phyloP scores from a whole-genome alignment of 768 basidiomycete genomes.

The Leccinum truebloodii region DNA sequence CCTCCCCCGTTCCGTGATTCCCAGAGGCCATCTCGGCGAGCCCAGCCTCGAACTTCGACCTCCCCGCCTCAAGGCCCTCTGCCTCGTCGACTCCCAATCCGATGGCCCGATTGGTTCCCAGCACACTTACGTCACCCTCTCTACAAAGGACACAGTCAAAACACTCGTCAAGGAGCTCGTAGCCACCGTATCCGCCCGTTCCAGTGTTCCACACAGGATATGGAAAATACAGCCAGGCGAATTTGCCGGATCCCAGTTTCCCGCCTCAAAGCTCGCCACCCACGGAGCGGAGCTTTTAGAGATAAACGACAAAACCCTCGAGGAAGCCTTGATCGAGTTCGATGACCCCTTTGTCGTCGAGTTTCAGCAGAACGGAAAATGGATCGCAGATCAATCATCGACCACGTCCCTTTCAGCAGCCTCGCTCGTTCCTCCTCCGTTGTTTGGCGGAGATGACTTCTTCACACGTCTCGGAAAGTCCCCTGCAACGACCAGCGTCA shows the following conservation, averaged over 20 bases:
- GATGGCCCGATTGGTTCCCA: constrained; percentile 31
- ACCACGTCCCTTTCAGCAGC: constrained; percentile 8
- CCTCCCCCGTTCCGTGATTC: constrained; percentile 68
- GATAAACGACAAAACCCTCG: constrained; percentile 48
- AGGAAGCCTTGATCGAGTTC: constrained; percentile 55
- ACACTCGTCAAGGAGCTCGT: constrained; percentile 44
- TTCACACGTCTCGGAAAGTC: constrained; percentile 46
- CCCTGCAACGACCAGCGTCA: constrained; percentile 22
- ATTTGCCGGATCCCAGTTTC: constrained; percentile 31
- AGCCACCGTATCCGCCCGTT: constrained; percentile 35
- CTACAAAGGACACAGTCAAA: constrained; percentile 51
- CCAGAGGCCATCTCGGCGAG: constrained; percentile 51
- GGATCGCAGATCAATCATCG: constrained; percentile 50
- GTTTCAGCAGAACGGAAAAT: constrained; percentile 55
- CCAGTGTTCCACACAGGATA: constrained; percentile 49
- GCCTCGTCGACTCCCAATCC: constrained; percentile 35
- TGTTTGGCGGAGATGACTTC: constrained; percentile 60
- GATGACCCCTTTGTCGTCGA: constrained; percentile 82
- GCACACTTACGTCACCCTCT: constrained; percentile 45
- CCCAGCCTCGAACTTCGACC: constrained; percentile 72
- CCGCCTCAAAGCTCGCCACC: constrained; percentile 26
- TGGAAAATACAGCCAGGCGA: constrained; percentile 57
- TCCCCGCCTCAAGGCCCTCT: constrained; percentile 58
- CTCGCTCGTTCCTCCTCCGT: constrained; percentile 40
- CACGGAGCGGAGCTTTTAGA: constrained; percentile 44